Conservation (phyloP, 352 stramenopile genomes). For the Thraustochytrium aureum region DNA sequence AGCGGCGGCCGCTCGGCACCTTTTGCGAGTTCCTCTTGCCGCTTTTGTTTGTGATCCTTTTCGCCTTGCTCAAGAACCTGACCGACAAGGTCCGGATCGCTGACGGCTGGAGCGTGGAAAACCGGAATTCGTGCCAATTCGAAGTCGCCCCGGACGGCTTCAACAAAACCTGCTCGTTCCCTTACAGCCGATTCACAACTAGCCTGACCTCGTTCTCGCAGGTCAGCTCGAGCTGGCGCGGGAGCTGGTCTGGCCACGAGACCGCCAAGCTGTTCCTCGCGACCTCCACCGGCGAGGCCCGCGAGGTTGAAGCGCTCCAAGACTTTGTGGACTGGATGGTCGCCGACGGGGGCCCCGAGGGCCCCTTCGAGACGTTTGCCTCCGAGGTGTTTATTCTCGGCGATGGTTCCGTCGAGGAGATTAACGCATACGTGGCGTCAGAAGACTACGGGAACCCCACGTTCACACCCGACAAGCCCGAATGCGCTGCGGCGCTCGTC, state of each 20-base stretch:
- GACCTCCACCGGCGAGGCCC: not conserved
- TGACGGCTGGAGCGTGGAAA: not conserved
- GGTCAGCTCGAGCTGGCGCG: constrained; percentile 12
- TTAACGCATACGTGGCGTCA: constrained; percentile 25
- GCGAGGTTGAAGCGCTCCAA: constrained; percentile 21
- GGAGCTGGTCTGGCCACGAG: not conserved
- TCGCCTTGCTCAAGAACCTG: constrained; percentile 63
- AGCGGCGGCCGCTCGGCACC: constrained; percentile 63
- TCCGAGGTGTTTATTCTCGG: not conserved
- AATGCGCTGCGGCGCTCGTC: constrained; percentile 22
- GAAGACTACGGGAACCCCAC: constrained; percentile 28
- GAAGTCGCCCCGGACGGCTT: constrained; percentile 16
- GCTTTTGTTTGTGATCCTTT: constrained; percentile 65
- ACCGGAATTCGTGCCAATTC: constrained; percentile 34
- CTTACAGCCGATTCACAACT: constrained; percentile 5
- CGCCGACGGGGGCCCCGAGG: not conserved
- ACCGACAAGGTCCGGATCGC: not conserved
- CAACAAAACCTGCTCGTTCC: not conserved
- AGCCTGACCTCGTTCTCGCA: constrained; percentile 16
- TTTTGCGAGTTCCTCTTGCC: constrained; percentile 68
- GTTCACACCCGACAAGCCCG: not conserved
- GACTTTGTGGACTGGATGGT: constrained; percentile 33
- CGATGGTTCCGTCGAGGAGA: not conserved
- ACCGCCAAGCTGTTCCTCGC: constrained; percentile 37
- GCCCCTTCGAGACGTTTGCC: constrained; percentile 9